phyloP scores from a whole-genome alignment of 78 protist genomes.

The Dictyostelium brefeldianum region DNA sequence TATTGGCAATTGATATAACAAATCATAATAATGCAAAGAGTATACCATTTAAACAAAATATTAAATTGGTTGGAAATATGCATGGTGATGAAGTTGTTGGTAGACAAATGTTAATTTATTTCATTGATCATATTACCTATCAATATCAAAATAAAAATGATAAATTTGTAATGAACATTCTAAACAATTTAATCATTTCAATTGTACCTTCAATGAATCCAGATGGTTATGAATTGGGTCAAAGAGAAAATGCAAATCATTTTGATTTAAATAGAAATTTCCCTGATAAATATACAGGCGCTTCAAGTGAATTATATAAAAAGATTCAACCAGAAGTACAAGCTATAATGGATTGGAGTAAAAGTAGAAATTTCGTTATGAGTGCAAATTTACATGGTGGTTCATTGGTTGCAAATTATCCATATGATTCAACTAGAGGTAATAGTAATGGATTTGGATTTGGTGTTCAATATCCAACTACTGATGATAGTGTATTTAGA shows the following conservation, averaged over 20 bases:
- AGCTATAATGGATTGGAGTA: slow-evolving; percentile 79
- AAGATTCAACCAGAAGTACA: slow-evolving; percentile 72
- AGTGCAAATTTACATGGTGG: slow-evolving; percentile 91
- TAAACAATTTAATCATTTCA: slow-evolving; percentile 62
- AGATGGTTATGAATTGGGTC: slow-evolving; percentile 83
- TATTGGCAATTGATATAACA: slow-evolving; percentile 47
- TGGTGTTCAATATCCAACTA: slow-evolving; percentile 53
- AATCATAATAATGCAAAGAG: neutral
- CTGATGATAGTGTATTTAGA: slow-evolving; percentile 83
- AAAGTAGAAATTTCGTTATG: slow-evolving; percentile 63
- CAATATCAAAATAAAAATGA: slow-evolving; percentile 9
- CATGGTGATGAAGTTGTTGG: slow-evolving; percentile 93
- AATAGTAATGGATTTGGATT: neutral
- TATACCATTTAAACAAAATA: slow-evolving; percentile 17
- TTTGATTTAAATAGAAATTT: slow-evolving; percentile 90
- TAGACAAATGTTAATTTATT: slow-evolving; percentile 66
- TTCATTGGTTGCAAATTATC: slow-evolving; percentile 84
- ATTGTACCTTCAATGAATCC: slow-evolving; percentile 92
- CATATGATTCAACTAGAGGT: slow-evolving; percentile 47
- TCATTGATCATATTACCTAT: slow-evolving; percentile 18
- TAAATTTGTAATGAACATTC: neutral
- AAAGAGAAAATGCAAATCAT: slow-evolving; percentile 53
- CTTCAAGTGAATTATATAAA: neutral
- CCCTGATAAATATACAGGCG: slow-evolving; percentile 48
- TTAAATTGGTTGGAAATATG: slow-evolving; percentile 87